phyloP scores from a whole-genome alignment of 345 rosid species.

The Hirschfeldia incana region DNA sequence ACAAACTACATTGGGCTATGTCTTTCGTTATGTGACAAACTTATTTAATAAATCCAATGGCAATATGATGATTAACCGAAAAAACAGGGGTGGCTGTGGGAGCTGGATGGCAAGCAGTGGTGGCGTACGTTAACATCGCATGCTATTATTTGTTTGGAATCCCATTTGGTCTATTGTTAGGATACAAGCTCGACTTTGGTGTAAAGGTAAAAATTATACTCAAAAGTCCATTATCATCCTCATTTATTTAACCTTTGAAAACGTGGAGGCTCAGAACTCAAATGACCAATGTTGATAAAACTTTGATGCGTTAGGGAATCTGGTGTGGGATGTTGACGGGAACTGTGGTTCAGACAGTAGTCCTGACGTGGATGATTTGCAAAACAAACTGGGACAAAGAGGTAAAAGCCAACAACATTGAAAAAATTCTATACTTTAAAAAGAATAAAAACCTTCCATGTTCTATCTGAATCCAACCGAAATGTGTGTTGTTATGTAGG shows the following conservation, averaged over 20 bases:
- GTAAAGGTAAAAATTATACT: constrained; percentile 11
- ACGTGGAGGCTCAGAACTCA: not conserved
- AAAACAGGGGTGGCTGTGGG: constrained; percentile 66
- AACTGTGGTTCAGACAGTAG: constrained; percentile 55
- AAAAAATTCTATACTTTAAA: not conserved
- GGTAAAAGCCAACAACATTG: constrained; percentile 33
- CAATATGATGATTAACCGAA: not conserved
- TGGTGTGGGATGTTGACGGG: constrained; percentile 80
- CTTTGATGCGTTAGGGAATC: constrained; percentile 52
- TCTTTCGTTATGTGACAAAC: not conserved
- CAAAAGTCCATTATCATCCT: not conserved
- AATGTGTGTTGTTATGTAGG: constrained; percentile 45
- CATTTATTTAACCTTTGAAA: not conserved
- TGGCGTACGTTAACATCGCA: constrained; percentile 73
- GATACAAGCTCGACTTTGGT: constrained; percentile 55
- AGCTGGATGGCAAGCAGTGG: constrained; percentile 75
- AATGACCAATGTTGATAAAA: not conserved
- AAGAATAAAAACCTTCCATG: not conserved
- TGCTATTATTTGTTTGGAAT: constrained; percentile 76
- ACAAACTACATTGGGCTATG: not conserved
- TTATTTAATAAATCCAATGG: not conserved
- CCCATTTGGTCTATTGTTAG: constrained; percentile 69
- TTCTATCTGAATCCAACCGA: not conserved
- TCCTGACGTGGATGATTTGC: constrained; percentile 57
- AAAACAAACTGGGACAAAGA: constrained; percentile 73